Evolutionary conservation across 2,329 filamentous ascomycete genomes (phyloP).

Genomic region (Talaromyces amestolkiae): DNA sequence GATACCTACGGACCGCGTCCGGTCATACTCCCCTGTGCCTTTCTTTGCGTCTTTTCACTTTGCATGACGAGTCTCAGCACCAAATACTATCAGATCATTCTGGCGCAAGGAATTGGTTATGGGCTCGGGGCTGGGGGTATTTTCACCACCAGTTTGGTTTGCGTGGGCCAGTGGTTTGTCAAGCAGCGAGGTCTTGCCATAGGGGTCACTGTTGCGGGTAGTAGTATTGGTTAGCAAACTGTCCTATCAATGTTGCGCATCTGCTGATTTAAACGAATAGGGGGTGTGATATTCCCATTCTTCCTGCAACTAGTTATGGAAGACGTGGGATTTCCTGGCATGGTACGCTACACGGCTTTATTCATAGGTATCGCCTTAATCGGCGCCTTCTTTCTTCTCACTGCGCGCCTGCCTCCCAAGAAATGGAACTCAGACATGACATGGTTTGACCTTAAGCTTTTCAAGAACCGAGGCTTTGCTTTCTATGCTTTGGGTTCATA

Average conservation of each 20-base stretch:
- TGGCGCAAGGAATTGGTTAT: slow-evolving; percentile 45
- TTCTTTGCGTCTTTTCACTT: slow-evolving; percentile 42
- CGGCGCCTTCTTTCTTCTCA: slow-evolving; percentile 23
- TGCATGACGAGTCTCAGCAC: slow-evolving; percentile 46
- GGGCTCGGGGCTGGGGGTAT: slow-evolving; percentile 40
- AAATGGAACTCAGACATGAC: slow-evolving; percentile 27
- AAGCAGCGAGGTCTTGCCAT: slow-evolving; percentile 53
- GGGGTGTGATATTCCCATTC: slow-evolving; percentile 27
- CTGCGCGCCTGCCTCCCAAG: slow-evolving; percentile 29
- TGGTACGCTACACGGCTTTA: slow-evolving; percentile 26
- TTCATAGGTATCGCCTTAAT: slow-evolving; percentile 24
- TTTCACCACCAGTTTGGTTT: slow-evolving; percentile 5
- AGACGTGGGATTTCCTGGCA: slow-evolving; percentile 23
- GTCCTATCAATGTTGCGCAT: not conserved
- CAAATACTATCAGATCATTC: slow-evolving; percentile 46
- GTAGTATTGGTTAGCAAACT: not conserved
- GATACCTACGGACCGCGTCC: slow-evolving; percentile 43
- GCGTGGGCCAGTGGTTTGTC: slow-evolving; percentile 53
- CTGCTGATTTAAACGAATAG: not conserved
- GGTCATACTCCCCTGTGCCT: slow-evolving; percentile 39
- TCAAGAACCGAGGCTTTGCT: slow-evolving; percentile 27
- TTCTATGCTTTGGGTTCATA: slow-evolving; percentile 29
- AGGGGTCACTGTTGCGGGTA: slow-evolving; percentile 54
- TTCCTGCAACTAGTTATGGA: slow-evolving; percentile 24
- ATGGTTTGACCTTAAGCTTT: slow-evolving; percentile 29